Base-by-base conservation (phyloP, 768 basidiomycete species). In the Boletales sp. region DNA sequence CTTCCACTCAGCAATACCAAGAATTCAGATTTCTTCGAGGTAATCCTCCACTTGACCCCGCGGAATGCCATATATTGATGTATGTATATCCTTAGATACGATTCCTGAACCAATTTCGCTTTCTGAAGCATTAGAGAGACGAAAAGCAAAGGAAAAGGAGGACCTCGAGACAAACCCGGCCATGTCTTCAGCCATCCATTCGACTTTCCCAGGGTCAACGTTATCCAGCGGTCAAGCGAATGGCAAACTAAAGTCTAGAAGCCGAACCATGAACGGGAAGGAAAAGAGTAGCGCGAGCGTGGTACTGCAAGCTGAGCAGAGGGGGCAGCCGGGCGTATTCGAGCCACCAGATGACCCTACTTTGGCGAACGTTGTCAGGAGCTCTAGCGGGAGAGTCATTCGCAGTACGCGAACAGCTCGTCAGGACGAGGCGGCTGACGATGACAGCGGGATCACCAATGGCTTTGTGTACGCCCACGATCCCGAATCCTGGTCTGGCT, bases 1-100 rank as follows among this genome's bases (percentile, higher is more conserved):
- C 72, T 34, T 78, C 83, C 8, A 77, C 79, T 4, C 73, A 77
- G 46, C 79, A 80, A 57, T 81, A 82, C 55, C 80, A 82, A 62
- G 83, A 87, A 58, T 84, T 86, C 56, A 79, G 78, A 75, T 87
- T 87, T 56, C 77, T 89, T n/a, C 70, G 74, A 68, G 86, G 87
- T 83, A 56, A 43, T 66, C 28, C 9, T n/a, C 35, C 41, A 9
- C 12, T 18, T 31, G 3, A 11, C 44, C 34, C 14, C 48, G 12
- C 37, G 34, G 31, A 25, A 4, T 30, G 12, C 14, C 25, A 30
- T 40, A 9, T 39, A 39, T 31, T 49, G 31, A 65, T 46, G 37
- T 51, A 4, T 40, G 31, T 38, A 28, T 33, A 30, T 15, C 15
- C 41, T 32, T 57, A 90, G 87, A 87, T 53, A 84, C 80, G 10